phyloP scores from a whole-genome alignment of 805 yeast genomes.

The Wickerhamomyces queroliae region DNA sequence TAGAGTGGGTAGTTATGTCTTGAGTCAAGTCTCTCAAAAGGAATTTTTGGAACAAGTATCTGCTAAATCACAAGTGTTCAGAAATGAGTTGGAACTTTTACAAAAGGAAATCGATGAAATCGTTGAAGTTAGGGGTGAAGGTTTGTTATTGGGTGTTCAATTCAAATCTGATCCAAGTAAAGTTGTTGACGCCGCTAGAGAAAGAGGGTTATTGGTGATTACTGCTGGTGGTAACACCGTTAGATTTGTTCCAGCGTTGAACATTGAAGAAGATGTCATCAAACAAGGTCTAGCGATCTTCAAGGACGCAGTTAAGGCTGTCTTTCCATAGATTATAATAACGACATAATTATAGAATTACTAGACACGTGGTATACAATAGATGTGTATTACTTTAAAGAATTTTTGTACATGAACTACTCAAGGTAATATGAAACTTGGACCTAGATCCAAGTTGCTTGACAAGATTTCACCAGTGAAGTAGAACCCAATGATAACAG shows the following conservation, averaged over 20 bases:
- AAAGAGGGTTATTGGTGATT: conserved; percentile 75
- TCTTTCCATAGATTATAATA: conserved; percentile 4
- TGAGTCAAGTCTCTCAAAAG: conserved; percentile 56
- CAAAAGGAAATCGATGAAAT: conserved; percentile 51
- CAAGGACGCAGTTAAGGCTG: conserved; percentile 43
- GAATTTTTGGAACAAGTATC: conserved; percentile 58
- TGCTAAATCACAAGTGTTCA: conserved; percentile 52
- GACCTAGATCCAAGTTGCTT: background rate
- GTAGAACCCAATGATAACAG: conserved; percentile 77
- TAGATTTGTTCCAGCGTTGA: conserved; percentile 89
- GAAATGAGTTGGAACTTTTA: conserved; percentile 41
- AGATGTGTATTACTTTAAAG: background rate
- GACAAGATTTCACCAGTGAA: conserved; percentile 34
- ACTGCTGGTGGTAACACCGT: conserved; percentile 91
- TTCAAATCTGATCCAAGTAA: conserved; percentile 56
- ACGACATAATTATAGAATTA: background rate
- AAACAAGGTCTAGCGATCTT: conserved; percentile 69
- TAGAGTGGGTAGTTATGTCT: conserved; percentile 72
- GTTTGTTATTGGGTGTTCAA: conserved; percentile 81
- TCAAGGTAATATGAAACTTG: background rate
- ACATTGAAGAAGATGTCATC: conserved; percentile 65
- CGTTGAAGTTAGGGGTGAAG: conserved; percentile 77
- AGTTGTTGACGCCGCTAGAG: conserved; percentile 66
- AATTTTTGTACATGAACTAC: background rate
- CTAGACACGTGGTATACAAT: background rate